A percentile compares a stretch with the other conserved stretches of the same genome.
Conservation (phyloP, 2,329 filamentous ascomycete species). For the Dothistroma pini region DNA sequence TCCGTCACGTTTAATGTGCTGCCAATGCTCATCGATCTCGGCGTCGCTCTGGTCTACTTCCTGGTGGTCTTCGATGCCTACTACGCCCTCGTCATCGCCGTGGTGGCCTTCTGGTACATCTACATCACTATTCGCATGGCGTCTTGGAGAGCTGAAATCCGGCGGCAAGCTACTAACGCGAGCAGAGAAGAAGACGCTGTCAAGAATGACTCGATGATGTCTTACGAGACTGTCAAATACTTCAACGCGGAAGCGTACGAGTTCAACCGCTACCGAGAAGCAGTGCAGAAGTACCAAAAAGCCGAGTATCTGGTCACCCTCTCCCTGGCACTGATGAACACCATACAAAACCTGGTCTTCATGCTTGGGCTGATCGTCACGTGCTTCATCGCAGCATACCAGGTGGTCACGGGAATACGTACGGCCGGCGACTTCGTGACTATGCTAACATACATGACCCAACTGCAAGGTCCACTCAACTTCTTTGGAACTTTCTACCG, state of each 20-base stretch:
- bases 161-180: constrained; percentile 90
- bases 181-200: constrained; percentile 94
- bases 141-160: constrained; percentile 83
- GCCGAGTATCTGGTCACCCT: constrained; percentile 56
- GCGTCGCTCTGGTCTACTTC: constrained; percentile 80
- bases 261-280: constrained; percentile 54
- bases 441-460: constrained; percentile 70
- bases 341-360: constrained; percentile 62
- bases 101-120: constrained; percentile 93
- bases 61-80: constrained; percentile 76
- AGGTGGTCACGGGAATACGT: constrained; percentile 59
- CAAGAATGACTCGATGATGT: constrained; percentile 98
- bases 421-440: constrained; percentile 67
- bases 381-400: constrained; percentile 65
- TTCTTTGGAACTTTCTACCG: constrained; percentile 92
- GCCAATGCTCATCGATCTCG: constrained; percentile 88
- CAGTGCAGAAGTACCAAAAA: constrained; percentile 55
- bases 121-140: constrained; percentile 97
- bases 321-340: constrained; percentile 58
- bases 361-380: constrained; percentile 63
- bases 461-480: constrained; percentile 66
- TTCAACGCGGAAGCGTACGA: constrained; percentile 61
- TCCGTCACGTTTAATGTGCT: constrained; percentile 94
- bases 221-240: constrained; percentile 79
- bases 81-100: constrained; percentile 82